phyloP scores from a whole-genome alignment of 768 basidiomycete species.

The Suillus variegatus region DNA sequence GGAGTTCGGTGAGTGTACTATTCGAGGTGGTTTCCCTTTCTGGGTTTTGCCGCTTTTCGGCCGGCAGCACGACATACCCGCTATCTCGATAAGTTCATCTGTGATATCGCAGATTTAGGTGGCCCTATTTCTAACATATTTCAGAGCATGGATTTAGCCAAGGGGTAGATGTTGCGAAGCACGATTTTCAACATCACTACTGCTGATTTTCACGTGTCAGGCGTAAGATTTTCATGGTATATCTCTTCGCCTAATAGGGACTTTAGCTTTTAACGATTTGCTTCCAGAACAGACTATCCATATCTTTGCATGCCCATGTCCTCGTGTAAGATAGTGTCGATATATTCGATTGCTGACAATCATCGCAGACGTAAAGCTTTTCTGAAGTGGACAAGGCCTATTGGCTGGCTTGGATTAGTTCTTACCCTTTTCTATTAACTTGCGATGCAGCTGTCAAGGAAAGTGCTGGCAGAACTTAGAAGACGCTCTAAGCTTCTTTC shows the following conservation, averaged over 20 bases:
- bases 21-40: constrained; percentile 4
- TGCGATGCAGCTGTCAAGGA: not conserved
- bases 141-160: constrained; percentile 66
- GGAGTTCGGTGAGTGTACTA: constrained; percentile 58
- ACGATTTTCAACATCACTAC: constrained; percentile 36
- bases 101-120: constrained; percentile 11
- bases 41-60: constrained; percentile 1
- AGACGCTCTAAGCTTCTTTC: not conserved
- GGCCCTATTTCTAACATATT: constrained; percentile 10
- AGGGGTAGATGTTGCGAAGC: constrained; percentile 45
- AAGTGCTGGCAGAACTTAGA: not conserved
- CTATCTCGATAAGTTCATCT: constrained; percentile 7
- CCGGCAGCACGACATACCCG: constrained; percentile 6
- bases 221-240: not conserved
- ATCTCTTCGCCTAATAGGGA: not conserved
- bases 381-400: not conserved
- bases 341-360: not conserved
- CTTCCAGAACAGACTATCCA: constrained; percentile 4
- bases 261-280: constrained; percentile 2
- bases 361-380: not conserved
- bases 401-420: not conserved
- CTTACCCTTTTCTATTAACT: not conserved
- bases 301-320: constrained; percentile 5
- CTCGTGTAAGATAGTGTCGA: constrained; percentile 5
- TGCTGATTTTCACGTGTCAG: constrained; percentile 23